Evolutionary conservation across 1,284 basidiomycete genomes (phyloP).

Genomic region (Trichosporon coremiiforme): DNA sequence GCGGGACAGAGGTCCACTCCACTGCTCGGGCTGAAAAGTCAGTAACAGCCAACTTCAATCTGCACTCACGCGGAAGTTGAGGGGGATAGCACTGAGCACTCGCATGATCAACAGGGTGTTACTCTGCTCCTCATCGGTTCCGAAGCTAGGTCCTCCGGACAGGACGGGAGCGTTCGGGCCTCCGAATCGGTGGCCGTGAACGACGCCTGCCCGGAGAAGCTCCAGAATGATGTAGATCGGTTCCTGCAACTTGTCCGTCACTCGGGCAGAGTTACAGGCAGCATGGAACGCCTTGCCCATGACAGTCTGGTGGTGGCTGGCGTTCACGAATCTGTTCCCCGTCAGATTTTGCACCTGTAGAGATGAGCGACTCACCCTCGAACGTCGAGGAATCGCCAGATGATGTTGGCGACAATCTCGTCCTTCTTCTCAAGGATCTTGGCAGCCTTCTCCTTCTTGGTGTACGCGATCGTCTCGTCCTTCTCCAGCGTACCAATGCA

Average conservation of each 20-base stretch:
- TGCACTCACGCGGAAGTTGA: conserved; percentile 80
- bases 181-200: conserved; percentile 91
- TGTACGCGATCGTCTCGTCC: conserved; percentile 75
- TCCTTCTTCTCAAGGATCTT: conserved; percentile 97
- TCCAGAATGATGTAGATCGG: conserved; percentile 90
- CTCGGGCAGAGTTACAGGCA: conserved; percentile 71
- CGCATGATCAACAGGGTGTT: conserved; percentile 95
- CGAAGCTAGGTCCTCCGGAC: conserved; percentile 93
- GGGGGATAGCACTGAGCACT: conserved; percentile 85
- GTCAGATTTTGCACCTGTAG: neutral
- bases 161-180: conserved; percentile 65
- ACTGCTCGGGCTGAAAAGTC: conserved; percentile 67
- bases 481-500: conserved; percentile 86
- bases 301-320: conserved; percentile 80
- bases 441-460: conserved; percentile 71
- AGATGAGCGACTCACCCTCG: conserved; percentile 77
- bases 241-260: conserved; percentile 99
- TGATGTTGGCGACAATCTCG: conserved; percentile 95
- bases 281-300: conserved; percentile 87
- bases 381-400: conserved; percentile 96
- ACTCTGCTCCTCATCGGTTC: conserved; percentile 83
- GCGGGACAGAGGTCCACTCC: conserved; percentile 92
- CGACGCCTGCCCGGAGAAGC: conserved; percentile 87
- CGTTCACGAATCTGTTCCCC: conserved; percentile 76
- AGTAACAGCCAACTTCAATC: neutral